Evolutionary conservation across 495 filamentous ascomycete species (phyloP), one percentile per base, ranked within the genome.

Genomic region (Tricharina praecox): DNA sequence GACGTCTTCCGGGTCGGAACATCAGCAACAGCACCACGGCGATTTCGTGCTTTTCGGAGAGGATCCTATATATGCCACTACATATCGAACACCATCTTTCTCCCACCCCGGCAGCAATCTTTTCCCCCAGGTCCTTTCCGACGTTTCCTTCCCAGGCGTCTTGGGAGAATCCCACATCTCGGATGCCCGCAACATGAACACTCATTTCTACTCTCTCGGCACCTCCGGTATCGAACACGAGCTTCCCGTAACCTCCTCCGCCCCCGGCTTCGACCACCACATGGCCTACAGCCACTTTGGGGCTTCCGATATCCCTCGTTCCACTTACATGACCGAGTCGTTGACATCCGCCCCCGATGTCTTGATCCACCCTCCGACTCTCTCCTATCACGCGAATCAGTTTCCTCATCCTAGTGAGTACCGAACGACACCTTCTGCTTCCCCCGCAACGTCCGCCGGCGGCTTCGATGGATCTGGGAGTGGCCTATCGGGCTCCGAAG

Each of bases 41-140:
- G 55, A 59, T 47, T 59, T 59, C 50, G 55, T 59, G 35, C 45
- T 59, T 20, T 59, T 55, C 23, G 56, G 48, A 7, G 50, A 59
- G 13, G 51, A 51, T 11, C 9, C 46, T 48, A 28, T 58, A 51
- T 59, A 59, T 54, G 48, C 43, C 37, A 34, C 43, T 37, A 34
- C 13, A 25, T 46, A 33, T 46, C 26, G 43, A 10, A 9, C n/a
- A 18, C 18, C 55, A 53, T 36, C 35, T 28, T 55, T 55, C 32
- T 51, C 54, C 18, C 52, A 55, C 23, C 55, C 51, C 33, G 45
- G 47, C 20, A 45, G 52, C 18, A 53, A 49, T 8, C 46, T 51
- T 21, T 53, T 55, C 40, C 53, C 50, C 32, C 44, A 48, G 4
- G 41, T 48, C 9, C 20, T 55, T 32, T 51, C 53, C n/a, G 54